Percentiles rank a stretch among this genome's conserved stretches.
Evolutionary conservation across 805 yeast genomes (phyloP).

Genomic region (Starmerella sirachaensis): DNA sequence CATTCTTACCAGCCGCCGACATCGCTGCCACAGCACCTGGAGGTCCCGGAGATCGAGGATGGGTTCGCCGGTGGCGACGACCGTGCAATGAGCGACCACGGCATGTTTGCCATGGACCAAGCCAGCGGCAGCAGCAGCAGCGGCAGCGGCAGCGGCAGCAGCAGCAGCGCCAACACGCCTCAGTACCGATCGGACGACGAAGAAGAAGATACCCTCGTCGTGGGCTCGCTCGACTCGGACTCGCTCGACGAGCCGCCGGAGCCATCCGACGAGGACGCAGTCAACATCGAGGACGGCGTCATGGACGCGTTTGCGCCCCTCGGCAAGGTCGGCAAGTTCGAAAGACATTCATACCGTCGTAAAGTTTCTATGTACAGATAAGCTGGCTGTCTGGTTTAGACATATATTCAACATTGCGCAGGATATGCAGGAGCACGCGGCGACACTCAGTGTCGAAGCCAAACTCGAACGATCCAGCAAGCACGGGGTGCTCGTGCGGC

Average conservation of each 20-base stretch:
- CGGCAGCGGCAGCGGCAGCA: too few relatives aligned
- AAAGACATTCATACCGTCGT: slow-evolving; percentile 1
- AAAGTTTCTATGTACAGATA: slow-evolving; percentile 11
- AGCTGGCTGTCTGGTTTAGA: slow-evolving; percentile 22
- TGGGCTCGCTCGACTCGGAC: slow-evolving; percentile 6
- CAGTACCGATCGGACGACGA: too few relatives aligned
- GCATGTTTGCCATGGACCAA: slow-evolving; percentile 4
- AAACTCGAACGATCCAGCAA: slow-evolving; percentile 30
- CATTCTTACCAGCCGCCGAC: too few relatives aligned
- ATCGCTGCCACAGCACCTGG: slow-evolving; percentile 15
- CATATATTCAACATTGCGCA: slow-evolving; percentile 28
- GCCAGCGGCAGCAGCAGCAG: too few relatives aligned
- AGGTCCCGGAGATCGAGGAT: slow-evolving; percentile 17
- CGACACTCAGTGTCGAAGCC: slow-evolving; percentile 24
- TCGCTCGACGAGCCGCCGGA: slow-evolving; percentile 5
- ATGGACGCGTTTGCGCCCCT: not conserved
- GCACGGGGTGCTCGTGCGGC: slow-evolving; percentile 29
- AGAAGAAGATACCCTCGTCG: slow-evolving; percentile 3
- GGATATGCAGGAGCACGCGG: slow-evolving; percentile 23
- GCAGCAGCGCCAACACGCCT: too few relatives aligned
- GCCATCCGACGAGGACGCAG: slow-evolving; percentile 7
- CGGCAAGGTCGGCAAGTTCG: not conserved
- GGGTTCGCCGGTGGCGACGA: slow-evolving; percentile 2
- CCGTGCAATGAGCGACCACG: slow-evolving; percentile 6
- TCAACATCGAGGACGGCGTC: not conserved